phyloP scores from a whole-genome alignment of 495 filamentous ascomycete species.

The Umbilicaria muhlenbergii region DNA sequence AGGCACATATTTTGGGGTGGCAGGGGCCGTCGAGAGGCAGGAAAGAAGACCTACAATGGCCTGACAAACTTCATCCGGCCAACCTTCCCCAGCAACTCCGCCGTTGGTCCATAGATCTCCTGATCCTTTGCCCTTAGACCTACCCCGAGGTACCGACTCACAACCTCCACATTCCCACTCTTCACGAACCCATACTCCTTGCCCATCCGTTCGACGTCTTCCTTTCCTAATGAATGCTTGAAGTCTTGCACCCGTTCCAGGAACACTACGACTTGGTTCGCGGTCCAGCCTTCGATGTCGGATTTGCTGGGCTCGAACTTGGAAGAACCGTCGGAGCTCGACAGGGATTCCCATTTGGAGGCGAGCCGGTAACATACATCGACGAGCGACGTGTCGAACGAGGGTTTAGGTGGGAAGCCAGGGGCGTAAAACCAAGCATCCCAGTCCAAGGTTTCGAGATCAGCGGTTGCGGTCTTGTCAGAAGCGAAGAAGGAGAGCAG shows the following conservation, averaged over 20 bases:
- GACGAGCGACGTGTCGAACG: conserved; percentile 77
- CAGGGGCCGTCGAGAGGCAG: background rate
- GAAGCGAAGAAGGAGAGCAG: conserved; percentile 67
- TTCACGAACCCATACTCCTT: conserved; percentile 49
- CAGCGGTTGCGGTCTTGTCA: conserved; percentile 49
- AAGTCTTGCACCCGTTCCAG: conserved; percentile 60
- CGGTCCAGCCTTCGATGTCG: conserved; percentile 58
- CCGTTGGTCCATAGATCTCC: conserved; percentile 48
- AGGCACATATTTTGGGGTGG: background rate
- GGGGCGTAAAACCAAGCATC: conserved; percentile 72
- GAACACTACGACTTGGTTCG: conserved; percentile 83
- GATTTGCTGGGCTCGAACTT: conserved; percentile 46
- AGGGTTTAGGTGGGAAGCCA: conserved; percentile 75
- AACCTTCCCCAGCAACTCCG: conserved; percentile 60
- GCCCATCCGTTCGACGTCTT: conserved; percentile 52
- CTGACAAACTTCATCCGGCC: conserved; percentile 96
- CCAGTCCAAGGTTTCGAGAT: conserved; percentile 66
- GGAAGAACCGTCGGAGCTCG: conserved; percentile 11
- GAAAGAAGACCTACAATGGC: conserved; percentile 38
- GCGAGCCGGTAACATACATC: conserved; percentile 73
- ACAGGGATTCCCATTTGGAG: conserved; percentile 52
- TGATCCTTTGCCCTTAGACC: conserved; percentile 58
- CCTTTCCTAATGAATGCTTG: conserved; percentile 38
- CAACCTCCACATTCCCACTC: conserved; percentile 72
- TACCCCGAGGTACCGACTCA: conserved; percentile 59